Conservation (phyloP, 2,329 filamentous ascomycete species). For the Pezicula radicicola region DNA sequence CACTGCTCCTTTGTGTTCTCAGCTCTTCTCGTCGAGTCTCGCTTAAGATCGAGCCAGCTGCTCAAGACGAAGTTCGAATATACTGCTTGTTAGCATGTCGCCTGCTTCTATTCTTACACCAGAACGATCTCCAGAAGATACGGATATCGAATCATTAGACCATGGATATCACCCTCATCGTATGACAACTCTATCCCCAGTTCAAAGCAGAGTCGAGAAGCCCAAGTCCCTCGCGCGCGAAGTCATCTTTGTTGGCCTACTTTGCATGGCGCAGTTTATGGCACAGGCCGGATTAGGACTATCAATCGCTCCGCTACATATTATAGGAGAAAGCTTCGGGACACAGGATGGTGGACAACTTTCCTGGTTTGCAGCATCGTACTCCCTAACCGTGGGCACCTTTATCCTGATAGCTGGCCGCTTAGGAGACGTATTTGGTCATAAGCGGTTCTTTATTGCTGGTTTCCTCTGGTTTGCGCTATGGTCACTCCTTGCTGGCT, state of each 20-base stretch:
- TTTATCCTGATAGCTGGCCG: slow-evolving; percentile 50
- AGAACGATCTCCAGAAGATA: neutral
- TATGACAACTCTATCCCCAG: neutral
- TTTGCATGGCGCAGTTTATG: slow-evolving; percentile 44
- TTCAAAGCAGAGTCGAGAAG: slow-evolving; percentile 1
- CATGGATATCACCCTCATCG: too few species aligned
- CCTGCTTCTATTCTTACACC: too few species aligned
- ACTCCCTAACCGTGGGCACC: slow-evolving; percentile 48
- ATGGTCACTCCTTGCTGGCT: slow-evolving; percentile 17
- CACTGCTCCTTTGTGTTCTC: too few species aligned
- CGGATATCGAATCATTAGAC: neutral
- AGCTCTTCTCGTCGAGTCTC: too few species aligned
- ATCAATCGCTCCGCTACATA: slow-evolving; percentile 42
- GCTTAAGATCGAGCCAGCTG: too few species aligned
- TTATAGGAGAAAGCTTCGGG: slow-evolving; percentile 43
- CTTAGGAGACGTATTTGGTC: slow-evolving; percentile 48
- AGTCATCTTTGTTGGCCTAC: slow-evolving; percentile 35
- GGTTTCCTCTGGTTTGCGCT: slow-evolving; percentile 36
- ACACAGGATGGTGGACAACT: slow-evolving; percentile 40
- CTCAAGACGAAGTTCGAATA: too few species aligned
- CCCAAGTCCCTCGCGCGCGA: slow-evolving; percentile 20
- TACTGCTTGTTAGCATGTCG: too few species aligned
- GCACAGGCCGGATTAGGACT: slow-evolving; percentile 43
- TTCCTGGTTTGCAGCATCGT: slow-evolving; percentile 55
- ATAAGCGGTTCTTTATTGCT: slow-evolving; percentile 40